Evolutionary conservation across 1,284 basidiomycete species (phyloP).

Genomic region (Trichosporon sp.): DNA sequence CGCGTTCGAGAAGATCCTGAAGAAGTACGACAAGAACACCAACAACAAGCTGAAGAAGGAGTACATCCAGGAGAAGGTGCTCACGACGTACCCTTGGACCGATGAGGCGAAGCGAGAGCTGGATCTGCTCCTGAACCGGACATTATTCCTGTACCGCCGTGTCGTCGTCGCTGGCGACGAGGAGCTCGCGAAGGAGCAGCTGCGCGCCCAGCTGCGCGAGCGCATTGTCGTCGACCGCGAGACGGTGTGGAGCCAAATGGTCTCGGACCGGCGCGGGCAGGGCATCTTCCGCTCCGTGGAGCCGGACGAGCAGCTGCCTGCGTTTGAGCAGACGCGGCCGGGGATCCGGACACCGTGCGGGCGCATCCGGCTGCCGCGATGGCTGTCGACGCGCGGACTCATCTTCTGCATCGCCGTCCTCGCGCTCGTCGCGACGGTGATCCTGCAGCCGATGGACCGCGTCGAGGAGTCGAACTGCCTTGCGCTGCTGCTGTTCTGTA

Average conservation of each 20-base stretch:
- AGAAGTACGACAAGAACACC: constrained; percentile 98
- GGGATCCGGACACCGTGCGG: constrained; percentile 61
- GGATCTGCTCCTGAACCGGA: constrained; percentile 59
- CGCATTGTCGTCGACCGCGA: constrained; percentile 55
- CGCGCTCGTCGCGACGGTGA: constrained; percentile 62
- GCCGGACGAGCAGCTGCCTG: constrained; percentile 54
- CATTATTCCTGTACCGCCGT: constrained; percentile 75
- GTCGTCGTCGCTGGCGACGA: constrained; percentile 77
- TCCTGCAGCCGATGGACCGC: constrained; percentile 59
- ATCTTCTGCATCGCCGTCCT: constrained; percentile 59
- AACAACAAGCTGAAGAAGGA: constrained; percentile 76
- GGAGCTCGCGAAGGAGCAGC: constrained; percentile 68
- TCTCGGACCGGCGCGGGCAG: constrained; percentile 55
- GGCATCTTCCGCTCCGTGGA: constrained; percentile 67
- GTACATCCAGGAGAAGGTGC: constrained; percentile 75
- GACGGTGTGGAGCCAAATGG: constrained; percentile 95
- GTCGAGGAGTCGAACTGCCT: constrained; percentile 85
- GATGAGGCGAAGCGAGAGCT: constrained; percentile 62
- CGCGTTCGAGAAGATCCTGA: constrained; percentile 93
- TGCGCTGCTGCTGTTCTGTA: constrained; percentile 84
- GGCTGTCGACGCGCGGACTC: constrained; percentile 62
- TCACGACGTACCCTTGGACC: constrained; percentile 65
- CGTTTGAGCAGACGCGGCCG: constrained; percentile 50
- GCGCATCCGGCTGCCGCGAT: constrained; percentile 51
- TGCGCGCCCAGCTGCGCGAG: constrained; percentile 84